Evolutionary conservation across 2,329 filamentous ascomycete genomes (phyloP).

Genomic region (Alternaria ethzedia): DNA sequence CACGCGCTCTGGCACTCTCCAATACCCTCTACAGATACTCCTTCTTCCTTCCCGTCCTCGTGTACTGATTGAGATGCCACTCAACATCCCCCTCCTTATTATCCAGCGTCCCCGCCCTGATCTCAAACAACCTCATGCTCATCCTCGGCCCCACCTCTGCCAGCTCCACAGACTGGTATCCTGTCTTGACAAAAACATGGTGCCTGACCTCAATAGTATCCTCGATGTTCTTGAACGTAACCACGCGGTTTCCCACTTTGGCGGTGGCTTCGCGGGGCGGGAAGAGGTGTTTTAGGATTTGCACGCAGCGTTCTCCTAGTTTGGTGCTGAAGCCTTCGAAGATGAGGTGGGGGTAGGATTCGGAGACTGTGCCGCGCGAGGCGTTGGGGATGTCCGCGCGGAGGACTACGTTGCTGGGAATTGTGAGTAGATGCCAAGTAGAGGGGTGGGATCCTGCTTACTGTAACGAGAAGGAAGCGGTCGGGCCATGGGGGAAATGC

Average conservation of each 20-base stretch:
- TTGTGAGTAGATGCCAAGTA: too few species aligned
- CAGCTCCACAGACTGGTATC: conserved; percentile 75
- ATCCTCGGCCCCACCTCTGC: conserved; percentile 72
- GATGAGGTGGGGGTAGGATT: conserved; percentile 74
- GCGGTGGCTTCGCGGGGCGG: conserved; percentile 81
- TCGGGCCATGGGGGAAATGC: conserved; percentile 88
- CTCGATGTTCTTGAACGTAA: conserved; percentile 80
- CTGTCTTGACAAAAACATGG: conserved; percentile 92
- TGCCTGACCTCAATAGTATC: conserved; percentile 87
- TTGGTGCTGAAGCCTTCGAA: conserved; percentile 91
- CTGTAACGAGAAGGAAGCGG: conserved; percentile 83
- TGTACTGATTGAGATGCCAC: conserved; percentile 96
- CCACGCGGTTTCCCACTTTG: conserved; percentile 85
- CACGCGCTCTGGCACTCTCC: not conserved
- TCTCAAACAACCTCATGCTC: conserved; percentile 97
- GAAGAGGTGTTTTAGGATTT: conserved; percentile 92
- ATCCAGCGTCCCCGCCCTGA: conserved; percentile 87
- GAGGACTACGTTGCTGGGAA: conserved; percentile 93
- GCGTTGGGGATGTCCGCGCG: conserved; percentile 91
- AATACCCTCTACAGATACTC: conserved; percentile 72
- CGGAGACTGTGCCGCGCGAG: conserved; percentile 70
- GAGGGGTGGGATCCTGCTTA: too few species aligned
- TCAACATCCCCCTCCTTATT: conserved; percentile 95
- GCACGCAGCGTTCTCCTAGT: conserved; percentile 81
- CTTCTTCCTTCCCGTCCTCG: conserved; percentile 91